Base-by-base conservation (phyloP, 805 yeast genomes). In the Metschnikowia reukaufii region DNA sequence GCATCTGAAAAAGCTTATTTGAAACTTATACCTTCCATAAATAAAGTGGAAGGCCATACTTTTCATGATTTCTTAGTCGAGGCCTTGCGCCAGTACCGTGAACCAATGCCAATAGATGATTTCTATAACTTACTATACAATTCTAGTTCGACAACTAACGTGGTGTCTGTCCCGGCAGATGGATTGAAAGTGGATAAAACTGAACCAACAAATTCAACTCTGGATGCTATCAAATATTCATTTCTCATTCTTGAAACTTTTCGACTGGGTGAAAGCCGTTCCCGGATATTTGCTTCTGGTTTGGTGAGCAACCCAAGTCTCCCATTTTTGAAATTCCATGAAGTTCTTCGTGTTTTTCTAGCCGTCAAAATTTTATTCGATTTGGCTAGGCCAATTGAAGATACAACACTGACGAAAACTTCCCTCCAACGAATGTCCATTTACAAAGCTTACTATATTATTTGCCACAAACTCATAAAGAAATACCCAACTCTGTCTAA, bases 261-360 rank as follows among this genome's bases (percentile, higher is more conserved):
- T 9, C 6, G 9, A 23, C 6, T 6, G 27, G 9, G 27, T 23
- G 27, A 23, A 9, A 9, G 27, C 9, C 9, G 6, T 23, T 6
- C 27, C 7, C 8, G 10, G 21, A 25, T 15, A 6, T 13, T 20
- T 16, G 4, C 12, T 17, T 25, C 23, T 25, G n/a, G 12, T 8
- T 6, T 31, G 3, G 13, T 9, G 9, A 23, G 6, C 27, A 9
- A 7, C 27, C 9, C 27, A 65, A 18, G 16, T 9, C 9, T 8
- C 65, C 69, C 63, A 50, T 50, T 68, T 20, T 45, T 71, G 29
- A 72, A 70, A 51, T 67, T 66, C 52, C 76, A 72, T 52, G 76
- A 72, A 49, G 57, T 72, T 15, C 61, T 70, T 42, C 59, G 76
- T 44, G 65, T 71, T 2, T 70, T 72, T 45, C 57, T 72, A 45